Percentiles rank a stretch among this genome's conserved stretches.
phyloP scores from a whole-genome alignment of 176 grass and related monocot genomes.

The Musa itinerans region DNA sequence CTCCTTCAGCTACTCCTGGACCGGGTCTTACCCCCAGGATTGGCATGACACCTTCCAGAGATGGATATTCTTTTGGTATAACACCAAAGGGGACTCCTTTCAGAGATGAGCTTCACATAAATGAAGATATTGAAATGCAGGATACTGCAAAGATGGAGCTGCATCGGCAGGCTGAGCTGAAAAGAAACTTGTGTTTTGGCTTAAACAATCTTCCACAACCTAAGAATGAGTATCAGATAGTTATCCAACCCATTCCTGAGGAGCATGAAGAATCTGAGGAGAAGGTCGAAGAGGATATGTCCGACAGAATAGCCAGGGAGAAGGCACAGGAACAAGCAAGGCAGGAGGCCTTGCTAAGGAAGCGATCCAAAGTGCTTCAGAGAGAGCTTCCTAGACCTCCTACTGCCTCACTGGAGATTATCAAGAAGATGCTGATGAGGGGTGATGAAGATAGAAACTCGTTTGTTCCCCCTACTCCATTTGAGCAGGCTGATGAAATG shows the following conservation, averaged over 20 bases:
- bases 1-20: conserved; percentile 62
- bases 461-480: conserved; percentile 74
- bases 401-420: conserved; percentile 50
- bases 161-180: conserved; percentile 58
- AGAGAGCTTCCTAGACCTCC: conserved; percentile 79
- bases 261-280: conserved; percentile 65
- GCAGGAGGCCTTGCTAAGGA: conserved; percentile 68
- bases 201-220: conserved; percentile 65
- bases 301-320: conserved; percentile 57
- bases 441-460: conserved; percentile 63
- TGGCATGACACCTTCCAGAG: conserved; percentile 70
- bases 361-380: conserved; percentile 92
- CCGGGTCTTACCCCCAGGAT: conserved; percentile 65
- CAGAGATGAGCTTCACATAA: conserved; percentile 71
- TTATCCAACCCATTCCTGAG: conserved; percentile 54
- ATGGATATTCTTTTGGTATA: conserved; percentile 50
- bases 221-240: conserved; percentile 87
- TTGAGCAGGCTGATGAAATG: conserved; percentile 83
- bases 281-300: conserved; percentile 85
- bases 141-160: conserved; percentile 54
- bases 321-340: conserved; percentile 63
- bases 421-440: conserved; percentile 59
- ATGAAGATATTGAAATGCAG: conserved; percentile 72
- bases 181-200: conserved; percentile 46
- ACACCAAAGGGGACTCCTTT: conserved; percentile 74